Base-by-base conservation (phyloP, 164 flowering plant species). In the Annona squamosa region DNA sequence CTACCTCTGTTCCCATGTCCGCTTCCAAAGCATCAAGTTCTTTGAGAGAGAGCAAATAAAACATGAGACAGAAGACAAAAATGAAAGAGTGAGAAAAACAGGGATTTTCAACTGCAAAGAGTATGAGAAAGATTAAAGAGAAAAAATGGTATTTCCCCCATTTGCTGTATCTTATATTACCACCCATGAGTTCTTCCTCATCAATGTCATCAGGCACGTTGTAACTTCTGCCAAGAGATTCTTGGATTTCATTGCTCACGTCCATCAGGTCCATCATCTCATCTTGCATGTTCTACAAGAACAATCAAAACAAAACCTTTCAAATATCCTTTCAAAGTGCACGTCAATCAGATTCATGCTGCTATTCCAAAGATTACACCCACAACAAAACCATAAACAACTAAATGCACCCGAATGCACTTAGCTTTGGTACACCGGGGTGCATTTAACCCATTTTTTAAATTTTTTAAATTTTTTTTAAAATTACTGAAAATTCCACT, bases 231-330 rank as follows among this genome's bases (percentile, higher is more conserved):
- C 98, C 99, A 75, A 95, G 91, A 37, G 97, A 85, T 81, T 95
- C 99, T 88, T 93, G 97, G 76, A 95, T 93, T 80, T 95, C 98
- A 76, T 70, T 83, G 71, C 97, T 95, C 72, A 88, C 89, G 79
- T 93, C 98, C 99, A 95, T 91, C 80, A 95, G 81, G 79, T 95
- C 99, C 93, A 91, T 86, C 98, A 95, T 95, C 82, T 95, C 98
- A 82, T 95, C 99, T 95, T 95, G 99, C 86, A 95, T 82, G 74
- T 80, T 93, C 99, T 94, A 65, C 71, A 82, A 4, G 61, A 65
- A 42, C 37, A 57, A 66, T 17, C 68, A 3, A 44, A 44, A 19
- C 1, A 17, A 44, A 37, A 9, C 10, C 13, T 52, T 52, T 52
- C 3, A 52, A 16, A 52, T 26, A 26, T 26, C 37, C 37, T 26